Conservation (phyloP, 179 eudicot genomes). For the Kewa caespitosa region DNA sequence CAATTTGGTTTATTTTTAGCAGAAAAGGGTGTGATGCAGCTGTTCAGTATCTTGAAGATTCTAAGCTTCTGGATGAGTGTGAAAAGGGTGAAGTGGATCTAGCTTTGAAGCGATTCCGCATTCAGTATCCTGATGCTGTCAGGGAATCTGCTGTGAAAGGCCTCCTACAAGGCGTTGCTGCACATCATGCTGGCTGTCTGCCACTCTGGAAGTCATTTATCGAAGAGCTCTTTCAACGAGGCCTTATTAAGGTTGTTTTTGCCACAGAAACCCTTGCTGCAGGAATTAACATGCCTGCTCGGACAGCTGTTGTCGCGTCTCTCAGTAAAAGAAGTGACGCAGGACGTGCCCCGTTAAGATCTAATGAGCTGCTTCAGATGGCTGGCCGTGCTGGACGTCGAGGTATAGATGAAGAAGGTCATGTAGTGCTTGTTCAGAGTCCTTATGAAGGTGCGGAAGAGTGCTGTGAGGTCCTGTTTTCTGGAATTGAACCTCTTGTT, state of each 20-base stretch:
- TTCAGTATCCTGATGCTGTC: conserved; percentile 91
- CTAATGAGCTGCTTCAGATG: conserved; percentile 95
- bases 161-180: conserved; percentile 82
- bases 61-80: conserved; percentile 81
- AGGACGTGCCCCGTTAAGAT: conserved; percentile 70
- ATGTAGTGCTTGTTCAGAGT: conserved; percentile 89
- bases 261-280: conserved; percentile 99
- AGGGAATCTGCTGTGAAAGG: conserved; percentile 86
- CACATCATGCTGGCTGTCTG: conserved; percentile 98
- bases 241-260: conserved; percentile 93
- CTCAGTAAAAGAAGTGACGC: conserved; percentile 88
- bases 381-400: conserved; percentile 99
- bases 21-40: conserved; percentile 99
- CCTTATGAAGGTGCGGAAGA: conserved; percentile 94
- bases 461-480: conserved; percentile 81
- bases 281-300: conserved; percentile 98
- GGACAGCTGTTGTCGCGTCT: conserved; percentile 92
- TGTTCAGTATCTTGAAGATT: conserved; percentile 84
- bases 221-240: conserved; percentile 89
- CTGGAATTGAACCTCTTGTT: conserved; percentile 90
- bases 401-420: conserved; percentile 91
- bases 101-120: conserved; percentile 77
- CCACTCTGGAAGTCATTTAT: conserved; percentile 96
- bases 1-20: conserved; percentile 97
- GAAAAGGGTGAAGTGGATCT: conserved; percentile 87